Evolutionary conservation across 2,329 filamentous ascomycete genomes (phyloP).

Genomic region (Alternaria brassicae): DNA sequence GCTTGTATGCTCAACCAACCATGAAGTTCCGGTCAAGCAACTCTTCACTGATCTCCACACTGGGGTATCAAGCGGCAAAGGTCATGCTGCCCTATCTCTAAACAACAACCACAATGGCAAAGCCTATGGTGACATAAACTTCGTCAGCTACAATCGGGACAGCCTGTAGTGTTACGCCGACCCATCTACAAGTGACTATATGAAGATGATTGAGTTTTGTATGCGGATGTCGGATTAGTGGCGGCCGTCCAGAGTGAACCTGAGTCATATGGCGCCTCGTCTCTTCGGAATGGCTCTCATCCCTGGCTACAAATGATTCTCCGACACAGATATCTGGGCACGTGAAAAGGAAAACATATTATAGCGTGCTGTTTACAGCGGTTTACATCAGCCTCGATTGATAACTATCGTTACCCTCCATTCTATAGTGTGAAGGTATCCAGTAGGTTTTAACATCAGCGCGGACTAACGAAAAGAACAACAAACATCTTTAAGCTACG

Average conservation of each 20-base stretch:
- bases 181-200: background rate
- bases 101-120: background rate
- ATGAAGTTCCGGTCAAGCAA: background rate
- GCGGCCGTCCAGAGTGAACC: background rate
- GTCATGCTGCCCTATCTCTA: background rate
- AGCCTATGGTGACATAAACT: background rate
- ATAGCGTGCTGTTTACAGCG: accelerated
- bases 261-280: background rate
- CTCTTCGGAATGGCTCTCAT: background rate
- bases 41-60: background rate
- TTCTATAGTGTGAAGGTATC: background rate
- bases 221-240: background rate
- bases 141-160: background rate
- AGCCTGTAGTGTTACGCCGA: background rate
- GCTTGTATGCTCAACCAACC: background rate
- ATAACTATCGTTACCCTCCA: background rate
- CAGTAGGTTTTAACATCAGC: background rate
- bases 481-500: background rate
- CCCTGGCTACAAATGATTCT: background rate
- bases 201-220: background rate
- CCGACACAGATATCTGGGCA: background rate
- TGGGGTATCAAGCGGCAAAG: background rate
- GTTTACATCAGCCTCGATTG: too few species aligned
- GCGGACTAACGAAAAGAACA: background rate
- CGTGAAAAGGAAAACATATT: background rate